phyloP scores from a whole-genome alignment of 768 basidiomycete species.

The Phanerochaete sordida region DNA sequence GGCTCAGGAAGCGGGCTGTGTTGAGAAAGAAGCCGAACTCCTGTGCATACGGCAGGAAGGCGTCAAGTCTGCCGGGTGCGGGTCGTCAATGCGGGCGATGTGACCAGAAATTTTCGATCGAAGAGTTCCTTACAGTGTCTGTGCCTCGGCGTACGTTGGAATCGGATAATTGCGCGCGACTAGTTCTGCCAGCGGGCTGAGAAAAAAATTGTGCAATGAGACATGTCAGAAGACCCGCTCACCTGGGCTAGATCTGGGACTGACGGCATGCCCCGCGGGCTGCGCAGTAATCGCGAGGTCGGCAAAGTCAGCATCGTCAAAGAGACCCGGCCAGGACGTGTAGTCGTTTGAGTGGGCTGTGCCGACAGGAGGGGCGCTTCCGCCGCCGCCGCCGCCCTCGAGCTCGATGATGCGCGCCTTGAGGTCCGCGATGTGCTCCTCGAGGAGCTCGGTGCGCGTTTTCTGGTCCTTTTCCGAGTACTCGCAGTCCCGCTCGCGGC shows the following conservation, averaged over 20 bases:
- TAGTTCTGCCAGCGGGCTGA: neutral
- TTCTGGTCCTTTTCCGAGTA: constrained; percentile 63
- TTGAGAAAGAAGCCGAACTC: constrained; percentile 68
- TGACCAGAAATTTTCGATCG: neutral
- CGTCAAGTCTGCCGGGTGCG: constrained; percentile 14
- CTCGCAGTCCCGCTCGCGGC: constrained; percentile 56
- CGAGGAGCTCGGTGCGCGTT: constrained; percentile 57
- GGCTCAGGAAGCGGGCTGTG: constrained; percentile 36
- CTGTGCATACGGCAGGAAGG: constrained; percentile 49
- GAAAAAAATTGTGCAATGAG: neutral
- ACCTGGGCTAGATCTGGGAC: neutral
- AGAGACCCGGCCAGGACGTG: neutral
- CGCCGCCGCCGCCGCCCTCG: constrained; percentile 10
- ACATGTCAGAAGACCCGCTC: neutral
- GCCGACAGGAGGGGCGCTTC: constrained; percentile 9
- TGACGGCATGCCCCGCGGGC: neutral
- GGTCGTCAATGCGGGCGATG: neutral
- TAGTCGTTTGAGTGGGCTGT: constrained; percentile 9
- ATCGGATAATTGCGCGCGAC: neutral
- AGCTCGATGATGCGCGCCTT: constrained; percentile 45
- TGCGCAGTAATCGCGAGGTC: neutral
- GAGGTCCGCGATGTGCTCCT: constrained; percentile 56
- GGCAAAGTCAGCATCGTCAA: neutral
- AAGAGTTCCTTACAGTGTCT: neutral
- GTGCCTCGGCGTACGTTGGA: neutral